phyloP scores from a whole-genome alignment of 441 rosid genomes.

The Viola pubescens region DNA sequence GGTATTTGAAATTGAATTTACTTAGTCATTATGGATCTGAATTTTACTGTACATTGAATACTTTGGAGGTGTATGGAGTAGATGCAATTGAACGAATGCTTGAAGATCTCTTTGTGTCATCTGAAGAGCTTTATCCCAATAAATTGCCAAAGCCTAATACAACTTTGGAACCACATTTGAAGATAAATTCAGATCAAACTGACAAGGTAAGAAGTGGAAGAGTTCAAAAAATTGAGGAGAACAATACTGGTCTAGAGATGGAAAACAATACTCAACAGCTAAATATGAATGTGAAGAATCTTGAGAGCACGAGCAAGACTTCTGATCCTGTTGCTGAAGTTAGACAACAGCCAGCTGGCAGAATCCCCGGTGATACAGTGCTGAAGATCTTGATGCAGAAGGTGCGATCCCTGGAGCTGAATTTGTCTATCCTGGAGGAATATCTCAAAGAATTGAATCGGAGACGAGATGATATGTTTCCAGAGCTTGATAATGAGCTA shows the following conservation, averaged over 20 bases:
- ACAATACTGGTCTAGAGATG: conserved; percentile 13
- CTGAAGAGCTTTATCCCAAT: conserved; percentile 32
- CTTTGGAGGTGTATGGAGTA: conserved; percentile 72
- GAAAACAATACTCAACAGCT: conserved; percentile 27
- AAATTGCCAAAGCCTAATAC: conserved; percentile 30
- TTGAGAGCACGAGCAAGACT: conserved; percentile 18
- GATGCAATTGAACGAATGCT: conserved; percentile 88
- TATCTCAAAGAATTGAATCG: conserved; percentile 50
- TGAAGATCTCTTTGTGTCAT: conserved; percentile 64
- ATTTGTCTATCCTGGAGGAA: conserved; percentile 62
- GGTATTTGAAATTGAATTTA: conserved; percentile 66
- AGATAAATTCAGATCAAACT: conserved; percentile 24
- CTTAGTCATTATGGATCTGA: conserved; percentile 76
- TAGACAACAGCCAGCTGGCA: conserved; percentile 50
- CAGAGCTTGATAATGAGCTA: conserved; percentile 50
- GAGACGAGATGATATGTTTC: conserved; percentile 41
- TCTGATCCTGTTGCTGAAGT: conserved; percentile 50
- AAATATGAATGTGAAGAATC: conserved; percentile 25
- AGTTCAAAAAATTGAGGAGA: conserved; percentile 14
- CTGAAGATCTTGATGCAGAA: conserved; percentile 83
- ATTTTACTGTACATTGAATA: conserved; percentile 81
- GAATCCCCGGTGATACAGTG: conserved; percentile 56
- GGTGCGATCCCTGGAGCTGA: conserved; percentile 62
- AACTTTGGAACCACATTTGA: conserved; percentile 16
- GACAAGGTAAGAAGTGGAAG: conserved; percentile 25